phyloP scores from a whole-genome alignment of 1,139 yeast genomes.

The Hyphopichia burtonii region DNA sequence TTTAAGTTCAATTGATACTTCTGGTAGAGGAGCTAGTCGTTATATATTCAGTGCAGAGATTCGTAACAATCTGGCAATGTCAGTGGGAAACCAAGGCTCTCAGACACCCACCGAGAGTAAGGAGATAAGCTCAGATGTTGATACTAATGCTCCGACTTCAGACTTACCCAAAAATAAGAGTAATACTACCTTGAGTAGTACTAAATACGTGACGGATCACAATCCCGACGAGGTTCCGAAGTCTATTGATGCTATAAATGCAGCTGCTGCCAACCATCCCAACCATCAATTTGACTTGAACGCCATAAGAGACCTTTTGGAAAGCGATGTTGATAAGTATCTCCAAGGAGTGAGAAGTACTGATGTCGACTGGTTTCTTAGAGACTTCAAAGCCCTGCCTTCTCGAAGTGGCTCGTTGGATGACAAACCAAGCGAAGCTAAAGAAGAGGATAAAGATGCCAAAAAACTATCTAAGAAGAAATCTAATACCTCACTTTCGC shows the following conservation, averaged over 20 bases:
- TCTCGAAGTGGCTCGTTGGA: not conserved
- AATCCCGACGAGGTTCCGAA: not conserved
- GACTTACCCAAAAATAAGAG: not conserved
- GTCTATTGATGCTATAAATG: no score
- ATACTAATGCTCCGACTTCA: not conserved
- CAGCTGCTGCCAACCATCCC: no score
- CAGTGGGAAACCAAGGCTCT: not conserved
- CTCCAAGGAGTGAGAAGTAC: conserved; percentile 29
- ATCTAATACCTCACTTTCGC: conserved; percentile 6
- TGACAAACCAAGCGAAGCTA: not conserved
- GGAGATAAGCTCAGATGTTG: not conserved
- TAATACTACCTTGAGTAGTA: not conserved
- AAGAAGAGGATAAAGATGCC: not conserved
- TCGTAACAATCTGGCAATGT: not conserved
- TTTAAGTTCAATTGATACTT: no score
- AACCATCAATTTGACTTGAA: conserved; percentile 11
- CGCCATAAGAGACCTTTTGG: conserved; percentile 16
- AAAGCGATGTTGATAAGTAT: conserved; percentile 17
- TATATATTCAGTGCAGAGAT: no score
- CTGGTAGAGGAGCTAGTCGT: no score
- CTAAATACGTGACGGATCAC: not conserved
- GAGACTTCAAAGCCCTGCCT: conserved; percentile 24
- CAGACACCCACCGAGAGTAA: not conserved
- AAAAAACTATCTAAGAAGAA: not conserved
- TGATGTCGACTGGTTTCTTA: conserved; percentile 52